Evolutionary conservation across 2,329 filamentous ascomycete genomes (phyloP), one percentile per base, ranked within the genome.

Genomic region (Cryphonectria nitschkei): DNA sequence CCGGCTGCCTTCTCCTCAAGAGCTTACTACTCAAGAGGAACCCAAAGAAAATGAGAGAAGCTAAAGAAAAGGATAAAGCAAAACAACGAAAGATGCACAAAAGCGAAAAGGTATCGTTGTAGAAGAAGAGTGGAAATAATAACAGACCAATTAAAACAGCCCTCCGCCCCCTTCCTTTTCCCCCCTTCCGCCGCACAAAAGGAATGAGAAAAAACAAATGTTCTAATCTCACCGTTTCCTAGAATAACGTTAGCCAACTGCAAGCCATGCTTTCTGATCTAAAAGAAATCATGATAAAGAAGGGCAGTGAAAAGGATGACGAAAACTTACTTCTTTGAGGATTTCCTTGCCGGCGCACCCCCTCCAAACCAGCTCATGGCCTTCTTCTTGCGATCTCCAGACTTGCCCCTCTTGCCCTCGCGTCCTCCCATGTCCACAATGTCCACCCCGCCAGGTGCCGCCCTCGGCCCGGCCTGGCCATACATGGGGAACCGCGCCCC

Each of bases 321-420:
- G 41, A 75, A 9, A 39, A 39, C 78, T 74, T 72, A 80, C 79
- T 78, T 80, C 74, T 76, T 82, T 6, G 62, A 65, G 9, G 62
- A 50, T 56, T 71, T 73, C 73, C 79, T 80, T 11, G 74, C 64
- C 26, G 77, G 75, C 62, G 76, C 76, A 9, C 75, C 75, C 3
- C 73, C 75, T 68, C 58, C 60, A 52, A 72, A 56, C 69, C 67
- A 71, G 37, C 50, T 61, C 22, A 67, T 41, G 2, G 67, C 41
- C 43, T 68, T 70, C 39, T 68, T 72, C 32, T 58, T 65, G 46
- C 41, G 54, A 19, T 68, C 62, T 8, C 75, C 67, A 3, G 58
- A 61, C 14, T 74, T 67, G 65, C 78, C 78, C 68, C 74, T 77
- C 71, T 78, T 79, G 70, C 77, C 79, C 19, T 75, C 74, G 32